Percentiles rank a stretch among this genome's conserved stretches.
Evolutionary conservation across 1,139 yeast genomes (phyloP).

Genomic region (Taiozyma sp.): DNA sequence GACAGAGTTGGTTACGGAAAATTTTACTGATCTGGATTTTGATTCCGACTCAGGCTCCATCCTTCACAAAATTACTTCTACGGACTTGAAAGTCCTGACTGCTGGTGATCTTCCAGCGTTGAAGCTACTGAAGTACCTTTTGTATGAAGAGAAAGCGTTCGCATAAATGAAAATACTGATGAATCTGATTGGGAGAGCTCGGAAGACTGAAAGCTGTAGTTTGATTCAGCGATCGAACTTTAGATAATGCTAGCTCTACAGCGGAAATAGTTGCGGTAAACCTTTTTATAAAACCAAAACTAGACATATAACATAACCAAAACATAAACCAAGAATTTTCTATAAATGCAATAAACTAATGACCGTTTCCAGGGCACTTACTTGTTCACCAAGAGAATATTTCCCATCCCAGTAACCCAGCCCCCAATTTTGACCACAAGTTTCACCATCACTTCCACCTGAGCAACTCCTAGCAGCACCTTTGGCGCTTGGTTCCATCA

Average conservation of each 20-base stretch:
- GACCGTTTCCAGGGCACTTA: constrained; percentile 52
- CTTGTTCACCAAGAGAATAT: constrained; percentile 58
- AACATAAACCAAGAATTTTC: background rate
- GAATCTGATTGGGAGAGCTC: background rate
- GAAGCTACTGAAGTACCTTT: background rate
- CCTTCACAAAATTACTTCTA: background rate
- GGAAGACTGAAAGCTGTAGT: no score
- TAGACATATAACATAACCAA: background rate
- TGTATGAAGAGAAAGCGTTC: background rate
- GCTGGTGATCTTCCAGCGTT: background rate
- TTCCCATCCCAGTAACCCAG: constrained; percentile 42
- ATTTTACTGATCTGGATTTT: background rate
- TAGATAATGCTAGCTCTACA: no score
- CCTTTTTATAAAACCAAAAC: background rate
- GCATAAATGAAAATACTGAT: background rate
- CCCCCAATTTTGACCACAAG: constrained; percentile 59
- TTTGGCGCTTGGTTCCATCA: constrained; percentile 42
- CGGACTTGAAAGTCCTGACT: background rate
- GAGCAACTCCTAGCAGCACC: constrained; percentile 57
- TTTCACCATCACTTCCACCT: constrained; percentile 52
- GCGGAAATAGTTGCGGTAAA: no score
- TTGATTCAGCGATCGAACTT: no score
- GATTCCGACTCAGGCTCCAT: background rate
- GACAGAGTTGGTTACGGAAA: background rate
- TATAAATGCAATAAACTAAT: constrained; percentile 31